A percentile compares a stretch with the other conserved stretches of the same genome.
Conservation (phyloP, 306 rosid genomes). For the Psophocarpus tetragonolobus region DNA sequence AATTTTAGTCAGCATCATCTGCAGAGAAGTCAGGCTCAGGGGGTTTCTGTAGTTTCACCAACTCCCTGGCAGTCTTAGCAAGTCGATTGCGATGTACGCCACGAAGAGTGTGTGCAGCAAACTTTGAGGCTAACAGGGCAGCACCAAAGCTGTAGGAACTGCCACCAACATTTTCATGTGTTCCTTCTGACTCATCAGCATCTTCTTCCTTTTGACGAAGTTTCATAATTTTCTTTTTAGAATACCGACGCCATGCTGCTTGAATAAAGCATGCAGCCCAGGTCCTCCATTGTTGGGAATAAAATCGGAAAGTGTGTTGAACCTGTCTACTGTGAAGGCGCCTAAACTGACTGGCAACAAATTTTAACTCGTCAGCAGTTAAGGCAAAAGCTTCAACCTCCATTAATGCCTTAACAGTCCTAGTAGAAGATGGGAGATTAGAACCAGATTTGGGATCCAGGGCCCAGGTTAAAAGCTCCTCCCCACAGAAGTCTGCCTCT, state of each 20-base stretch:
- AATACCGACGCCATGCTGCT: constrained; percentile 97
- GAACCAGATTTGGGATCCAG: constrained; percentile 94
- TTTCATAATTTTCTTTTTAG: constrained; percentile 80
- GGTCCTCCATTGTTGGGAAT: constrained; percentile 97
- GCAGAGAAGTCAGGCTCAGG: constrained; percentile 95
- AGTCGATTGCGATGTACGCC: constrained; percentile 82
- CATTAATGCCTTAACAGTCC: constrained; percentile 81
- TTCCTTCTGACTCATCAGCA: constrained; percentile 54
- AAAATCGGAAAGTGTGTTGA: constrained; percentile 96
- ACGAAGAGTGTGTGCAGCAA: constrained; percentile 93
- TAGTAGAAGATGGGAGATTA: constrained; percentile 90
- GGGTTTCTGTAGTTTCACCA: constrained; percentile 89
- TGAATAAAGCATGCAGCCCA: constrained; percentile 99
- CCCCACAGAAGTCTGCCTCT: constrained; percentile 96
- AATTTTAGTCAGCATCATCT: constrained; percentile 69
- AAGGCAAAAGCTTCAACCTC: constrained; percentile 97
- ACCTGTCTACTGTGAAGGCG: constrained; percentile 99
- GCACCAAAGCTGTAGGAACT: constrained; percentile 85
- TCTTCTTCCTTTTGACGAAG: constrained; percentile 83
- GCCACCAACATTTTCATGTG: constrained; percentile 45
- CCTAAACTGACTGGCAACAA: constrained; percentile 95
- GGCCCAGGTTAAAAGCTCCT: constrained; percentile 99
- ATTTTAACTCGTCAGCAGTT: constrained; percentile 86
- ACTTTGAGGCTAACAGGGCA: constrained; percentile 80
- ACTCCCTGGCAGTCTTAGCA: constrained; percentile 82